Evolutionary conservation across 116 monocot genomes (phyloP).

Genomic region (Cymodocea nodosa): DNA sequence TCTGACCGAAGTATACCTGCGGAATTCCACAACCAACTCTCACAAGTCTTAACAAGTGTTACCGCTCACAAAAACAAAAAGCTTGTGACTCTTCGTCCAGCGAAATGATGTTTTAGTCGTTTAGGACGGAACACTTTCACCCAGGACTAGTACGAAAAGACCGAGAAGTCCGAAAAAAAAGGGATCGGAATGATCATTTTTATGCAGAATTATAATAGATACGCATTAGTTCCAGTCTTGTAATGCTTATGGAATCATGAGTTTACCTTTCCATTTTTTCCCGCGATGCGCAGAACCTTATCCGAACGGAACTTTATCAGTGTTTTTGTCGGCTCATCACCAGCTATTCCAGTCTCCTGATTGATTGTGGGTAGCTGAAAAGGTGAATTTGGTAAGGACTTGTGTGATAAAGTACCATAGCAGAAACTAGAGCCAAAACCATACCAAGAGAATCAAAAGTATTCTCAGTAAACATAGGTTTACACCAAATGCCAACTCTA

Average conservation of each 20-base stretch:
- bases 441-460: no score
- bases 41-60: neutral
- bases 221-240: neutral
- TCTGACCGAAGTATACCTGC: slow-evolving; percentile 72
- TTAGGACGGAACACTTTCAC: no score
- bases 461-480: no score
- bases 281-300: slow-evolving; percentile 28
- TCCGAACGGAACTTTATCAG: slow-evolving; percentile 62
- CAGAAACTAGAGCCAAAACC: no score
- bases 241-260: neutral
- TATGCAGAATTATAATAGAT: neutral
- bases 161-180: no score
- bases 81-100: no score
- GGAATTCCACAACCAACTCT: neutral
- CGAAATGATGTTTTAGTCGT: no score
- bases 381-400: neutral
- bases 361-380: slow-evolving; percentile 66
- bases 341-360: slow-evolving; percentile 56
- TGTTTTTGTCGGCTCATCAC: slow-evolving; percentile 62
- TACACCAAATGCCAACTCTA: no score
- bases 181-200: neutral
- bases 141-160: no score
- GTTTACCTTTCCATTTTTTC: slow-evolving; percentile 58
- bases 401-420: no score
- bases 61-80: neutral